Conservation (phyloP, 2,329 filamentous ascomycete genomes). For the Talaromyces islandicus region DNA sequence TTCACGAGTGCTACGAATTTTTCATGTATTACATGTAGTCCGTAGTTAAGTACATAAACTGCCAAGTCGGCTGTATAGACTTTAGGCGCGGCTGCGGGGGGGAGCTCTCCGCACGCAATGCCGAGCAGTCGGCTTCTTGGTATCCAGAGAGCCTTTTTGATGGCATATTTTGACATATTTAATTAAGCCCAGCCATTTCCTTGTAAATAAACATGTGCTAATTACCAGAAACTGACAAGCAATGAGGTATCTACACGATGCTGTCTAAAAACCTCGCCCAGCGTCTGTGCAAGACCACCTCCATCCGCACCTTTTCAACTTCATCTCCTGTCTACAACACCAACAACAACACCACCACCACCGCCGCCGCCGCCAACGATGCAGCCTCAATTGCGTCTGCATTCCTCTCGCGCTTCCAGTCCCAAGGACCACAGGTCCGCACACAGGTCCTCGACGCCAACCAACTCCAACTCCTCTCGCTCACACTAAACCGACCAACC, state of each 20-base stretch:
- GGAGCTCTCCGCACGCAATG: not conserved
- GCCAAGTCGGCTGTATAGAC: constrained; percentile 9
- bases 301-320: not conserved
- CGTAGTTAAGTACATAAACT: not conserved
- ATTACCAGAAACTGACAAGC: not conserved
- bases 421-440: constrained; percentile 36
- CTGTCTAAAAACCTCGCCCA: not conserved
- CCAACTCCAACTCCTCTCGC: constrained; percentile 56
- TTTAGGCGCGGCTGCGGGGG: not conserved
- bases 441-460: constrained; percentile 55
- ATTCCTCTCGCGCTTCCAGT: constrained; percentile 39
- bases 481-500: constrained; percentile 50
- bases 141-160: not conserved
- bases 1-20: too few relatives aligned
- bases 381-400: constrained; percentile 30
- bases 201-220: not conserved
- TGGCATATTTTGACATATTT: not conserved
- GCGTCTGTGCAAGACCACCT: not conserved
- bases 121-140: not conserved
- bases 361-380: too few relatives aligned
- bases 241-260: not conserved
- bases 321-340: not conserved
- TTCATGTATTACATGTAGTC: not conserved
- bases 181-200: not conserved
- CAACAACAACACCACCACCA: not conserved